Evolutionary conservation across 2,329 filamentous ascomycete species (phyloP).

Genomic region (Penicillium griseofulvum): DNA sequence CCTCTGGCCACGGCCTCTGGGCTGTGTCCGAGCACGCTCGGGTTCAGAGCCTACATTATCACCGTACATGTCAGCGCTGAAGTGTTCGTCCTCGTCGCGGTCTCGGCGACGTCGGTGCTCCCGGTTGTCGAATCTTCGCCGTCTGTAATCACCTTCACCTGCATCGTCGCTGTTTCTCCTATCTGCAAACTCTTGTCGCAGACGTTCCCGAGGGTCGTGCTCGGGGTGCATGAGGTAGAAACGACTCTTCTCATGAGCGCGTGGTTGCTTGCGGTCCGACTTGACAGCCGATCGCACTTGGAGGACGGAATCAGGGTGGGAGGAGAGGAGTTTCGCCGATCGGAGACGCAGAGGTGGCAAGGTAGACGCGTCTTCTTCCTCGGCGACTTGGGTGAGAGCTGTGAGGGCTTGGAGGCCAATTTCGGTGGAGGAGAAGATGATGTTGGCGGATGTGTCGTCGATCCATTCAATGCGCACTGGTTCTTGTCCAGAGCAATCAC

Average conservation of each 20-base stretch:
- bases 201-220: conserved; percentile 74
- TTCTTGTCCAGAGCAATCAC: conserved; percentile 61
- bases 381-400: conserved; percentile 45
- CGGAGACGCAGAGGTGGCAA: conserved; percentile 63
- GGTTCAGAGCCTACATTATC: conserved; percentile 50
- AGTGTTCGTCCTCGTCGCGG: conserved; percentile 56
- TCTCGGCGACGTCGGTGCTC: conserved; percentile 46
- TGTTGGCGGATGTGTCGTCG: conserved; percentile 85
- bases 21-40: conserved; percentile 29
- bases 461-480: conserved; percentile 82
- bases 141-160: conserved; percentile 44
- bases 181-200: conserved; percentile 55
- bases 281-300: conserved; percentile 71
- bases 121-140: conserved; percentile 62
- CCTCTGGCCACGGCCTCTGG: conserved; percentile 29
- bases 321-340: conserved; percentile 65
- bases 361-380: conserved; percentile 42
- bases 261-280: conserved; percentile 74
- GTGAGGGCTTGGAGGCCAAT: conserved; percentile 55
- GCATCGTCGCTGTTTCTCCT: conserved; percentile 41
- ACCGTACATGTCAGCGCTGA: conserved; percentile 80
- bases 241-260: conserved; percentile 76
- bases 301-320: conserved; percentile 67
- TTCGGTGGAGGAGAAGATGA: conserved; percentile 65
- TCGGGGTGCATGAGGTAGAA: conserved; percentile 94